These are phyloP conservation scores for Corymbia citriodora DNA, from an alignment of 441 rosid species.

Conservation along the genomic window DNA sequence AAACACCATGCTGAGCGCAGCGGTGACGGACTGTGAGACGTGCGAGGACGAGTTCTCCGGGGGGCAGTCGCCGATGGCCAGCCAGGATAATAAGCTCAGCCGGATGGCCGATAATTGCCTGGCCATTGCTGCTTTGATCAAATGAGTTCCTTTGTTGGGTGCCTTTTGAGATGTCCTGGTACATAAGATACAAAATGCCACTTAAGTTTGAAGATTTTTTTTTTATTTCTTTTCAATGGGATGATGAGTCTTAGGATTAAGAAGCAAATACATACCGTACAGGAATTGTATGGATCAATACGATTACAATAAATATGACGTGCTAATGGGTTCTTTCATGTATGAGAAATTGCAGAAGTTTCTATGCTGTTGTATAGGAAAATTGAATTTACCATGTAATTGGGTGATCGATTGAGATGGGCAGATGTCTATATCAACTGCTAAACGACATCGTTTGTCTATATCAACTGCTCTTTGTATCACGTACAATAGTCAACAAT, in stretches of 20 bases:
- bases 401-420: too few relatives aligned
- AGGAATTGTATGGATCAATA: neutral
- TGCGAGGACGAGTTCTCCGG: slow-evolving; percentile 41
- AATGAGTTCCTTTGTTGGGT: neutral
- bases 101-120: slow-evolving; percentile 49
- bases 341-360: too few relatives aligned
- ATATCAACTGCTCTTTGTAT: too few relatives aligned
- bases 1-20: slow-evolving; percentile 42
- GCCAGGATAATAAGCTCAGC: slow-evolving; percentile 17
- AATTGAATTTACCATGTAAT: too few relatives aligned
- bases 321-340: too few relatives aligned
- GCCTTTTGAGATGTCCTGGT: neutral
- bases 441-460: too few relatives aligned
- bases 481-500: too few relatives aligned
- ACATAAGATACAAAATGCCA: neutral
- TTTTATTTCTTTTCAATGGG: neutral
- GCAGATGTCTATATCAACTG: too few relatives aligned
- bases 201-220: neutral
- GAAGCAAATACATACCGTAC: neutral
- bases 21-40: slow-evolving; percentile 27
- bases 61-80: slow-evolving; percentile 12
- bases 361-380: too few relatives aligned
- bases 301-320: neutral
- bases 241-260: neutral
- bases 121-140: slow-evolving; percentile 36